Base-by-base conservation (phyloP, 371 early-diverging fungal species). In the Polyrhizophydium stewartii region DNA sequence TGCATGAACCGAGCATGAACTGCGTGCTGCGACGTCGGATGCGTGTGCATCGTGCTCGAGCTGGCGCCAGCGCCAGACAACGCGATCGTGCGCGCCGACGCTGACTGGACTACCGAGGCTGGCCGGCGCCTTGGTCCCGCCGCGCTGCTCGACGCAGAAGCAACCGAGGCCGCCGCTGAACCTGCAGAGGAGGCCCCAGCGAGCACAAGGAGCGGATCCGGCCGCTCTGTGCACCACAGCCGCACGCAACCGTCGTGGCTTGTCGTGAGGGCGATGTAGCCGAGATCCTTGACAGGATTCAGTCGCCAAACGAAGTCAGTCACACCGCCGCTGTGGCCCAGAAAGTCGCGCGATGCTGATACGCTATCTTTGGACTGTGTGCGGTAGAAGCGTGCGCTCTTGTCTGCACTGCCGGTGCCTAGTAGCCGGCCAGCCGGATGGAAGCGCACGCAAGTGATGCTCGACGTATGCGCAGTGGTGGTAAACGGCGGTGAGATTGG, bases 331-430 rank as follows among this genome's bases (percentile, higher is more conserved):
- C 63, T 55, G 35, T 69, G 69, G 28, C 49, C 49, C 22, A 7
- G 49, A 28, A 47, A 47, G 28, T 47, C 49, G 49, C 49, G 49
- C 28, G 16, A 47, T 47, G 28, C 3, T 10, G 49, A 47, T 35
- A 62, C 60, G 24, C 43, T 21, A 0, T 50, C 3, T 17, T 31
- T 38, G 19, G 56, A 28, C 1, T 35, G 1, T 10, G 43, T 25
- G n/a, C 58, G 46, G 28, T 62, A 61, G 45, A 45, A 60, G 6
- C 69, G 38, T 24, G 47, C 59, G 1, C 65, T 47, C 1, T 59
- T 33, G 47, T 69, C 69, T 24, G 30, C 61, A 35, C 65, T 60
- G 9, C 65, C 50, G 9, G 62, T 62, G 45, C 61, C 66, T 1
- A 66, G 41, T 1, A 46, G 31, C 25, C 21, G 16, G 9, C 69